phyloP scores from a whole-genome alignment of 2,329 filamentous ascomycete species.

The Aspergillus japonicus region DNA sequence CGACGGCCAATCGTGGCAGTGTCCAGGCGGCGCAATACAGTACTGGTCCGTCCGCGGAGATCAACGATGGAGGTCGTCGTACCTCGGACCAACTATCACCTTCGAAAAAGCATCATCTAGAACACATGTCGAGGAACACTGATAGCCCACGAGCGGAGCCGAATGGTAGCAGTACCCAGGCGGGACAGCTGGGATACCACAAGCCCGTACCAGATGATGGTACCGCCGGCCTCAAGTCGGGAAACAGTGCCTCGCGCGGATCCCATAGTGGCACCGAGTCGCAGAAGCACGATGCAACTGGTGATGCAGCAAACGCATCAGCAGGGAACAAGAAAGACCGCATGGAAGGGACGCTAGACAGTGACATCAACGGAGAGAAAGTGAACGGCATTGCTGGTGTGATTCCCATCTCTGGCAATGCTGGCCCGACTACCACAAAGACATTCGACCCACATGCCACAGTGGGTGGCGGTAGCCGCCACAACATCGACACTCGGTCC shows the following conservation, averaged over 20 bases:
- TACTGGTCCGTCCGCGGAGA: background rate
- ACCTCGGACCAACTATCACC: background rate
- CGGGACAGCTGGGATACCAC: background rate
- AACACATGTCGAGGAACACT: background rate
- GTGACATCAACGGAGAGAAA: background rate
- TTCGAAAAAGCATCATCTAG: background rate
- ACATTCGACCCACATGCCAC: conserved; percentile 2
- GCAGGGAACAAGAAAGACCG: background rate
- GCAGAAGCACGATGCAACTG: background rate
- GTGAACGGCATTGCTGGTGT: conserved; percentile 4
- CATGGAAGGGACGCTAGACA: background rate
- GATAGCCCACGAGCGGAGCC: background rate
- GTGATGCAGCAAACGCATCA: background rate
- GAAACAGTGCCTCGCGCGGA: background rate
- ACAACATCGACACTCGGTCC: background rate
- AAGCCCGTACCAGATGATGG: background rate
- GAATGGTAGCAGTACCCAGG: background rate
- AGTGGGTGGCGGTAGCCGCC: background rate
- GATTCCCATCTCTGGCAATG: conserved; percentile 3
- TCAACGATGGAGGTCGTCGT: background rate
- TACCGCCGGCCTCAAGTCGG: background rate
- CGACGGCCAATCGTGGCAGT: background rate
- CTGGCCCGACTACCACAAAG: conserved; percentile 1
- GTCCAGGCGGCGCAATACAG: background rate
- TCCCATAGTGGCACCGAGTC: background rate